These are phyloP conservation scores for Rhytidiadelphus loreus DNA, from an alignment of 225 moss, liverwort and hornwort genomes.

Conservation along the genomic window DNA sequence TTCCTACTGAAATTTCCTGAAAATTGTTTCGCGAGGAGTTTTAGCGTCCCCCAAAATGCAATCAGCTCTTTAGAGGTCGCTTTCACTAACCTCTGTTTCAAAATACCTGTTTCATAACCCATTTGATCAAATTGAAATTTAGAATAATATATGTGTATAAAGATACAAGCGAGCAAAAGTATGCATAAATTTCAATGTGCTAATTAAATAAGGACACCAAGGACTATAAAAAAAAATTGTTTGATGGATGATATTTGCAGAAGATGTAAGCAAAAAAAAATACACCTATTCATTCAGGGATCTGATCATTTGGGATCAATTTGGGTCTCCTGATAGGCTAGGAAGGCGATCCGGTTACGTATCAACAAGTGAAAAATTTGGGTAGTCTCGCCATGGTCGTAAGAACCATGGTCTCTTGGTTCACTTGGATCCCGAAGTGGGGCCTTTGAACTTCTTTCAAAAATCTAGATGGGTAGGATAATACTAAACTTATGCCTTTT, in stretches of 20 bases:
- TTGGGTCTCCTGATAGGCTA: accelerated
- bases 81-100: no score
- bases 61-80: no score
- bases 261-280: background rate
- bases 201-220: background rate
- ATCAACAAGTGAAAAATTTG: background rate
- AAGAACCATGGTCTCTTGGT: background rate
- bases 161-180: no score
- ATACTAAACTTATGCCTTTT: background rate
- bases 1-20: no score
- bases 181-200: background rate
- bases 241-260: background rate
- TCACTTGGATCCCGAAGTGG: background rate
- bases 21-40: no score
- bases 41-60: no score
- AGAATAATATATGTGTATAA: background rate
- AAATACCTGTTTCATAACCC: no score
- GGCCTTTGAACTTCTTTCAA: background rate
- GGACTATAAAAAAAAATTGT: background rate
- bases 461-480: background rate
- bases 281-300: background rate
- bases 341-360: accelerated
- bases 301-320: background rate
- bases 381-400: background rate
- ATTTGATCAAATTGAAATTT: background rate